A percentile compares a stretch with the other conserved stretches of the same genome.
Conservation (phyloP, 108 stramenopile genomes). For the Epithemia pelagica region DNA sequence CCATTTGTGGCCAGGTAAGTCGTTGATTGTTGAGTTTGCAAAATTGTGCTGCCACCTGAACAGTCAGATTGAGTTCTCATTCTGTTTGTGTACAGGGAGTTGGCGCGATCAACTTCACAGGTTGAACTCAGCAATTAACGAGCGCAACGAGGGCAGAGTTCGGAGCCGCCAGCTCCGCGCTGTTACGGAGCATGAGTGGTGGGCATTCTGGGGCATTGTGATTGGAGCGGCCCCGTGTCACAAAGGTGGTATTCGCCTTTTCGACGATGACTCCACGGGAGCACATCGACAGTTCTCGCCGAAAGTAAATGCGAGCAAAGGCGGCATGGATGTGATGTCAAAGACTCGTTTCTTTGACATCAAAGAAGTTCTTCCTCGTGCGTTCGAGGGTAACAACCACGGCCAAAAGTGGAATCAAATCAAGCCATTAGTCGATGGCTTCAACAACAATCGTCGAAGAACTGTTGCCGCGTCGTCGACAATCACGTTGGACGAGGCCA, state of each 20-base stretch:
- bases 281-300: not conserved
- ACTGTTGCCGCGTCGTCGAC: not conserved
- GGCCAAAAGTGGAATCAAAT: not conserved
- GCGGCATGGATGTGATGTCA: not conserved
- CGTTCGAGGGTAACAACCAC: not conserved
- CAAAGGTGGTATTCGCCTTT: not conserved
- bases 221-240: not conserved
- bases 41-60: too few species aligned
- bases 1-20: not conserved
- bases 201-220: not conserved
- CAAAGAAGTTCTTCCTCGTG: not conserved
- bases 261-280: not conserved
- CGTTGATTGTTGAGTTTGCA: not conserved
- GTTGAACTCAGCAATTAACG: not conserved
- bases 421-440: not conserved
- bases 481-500: not conserved
- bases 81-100: not conserved
- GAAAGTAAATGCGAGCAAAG: not conserved
- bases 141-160: not conserved
- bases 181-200: not conserved
- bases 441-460: not conserved
- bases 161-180: not conserved
- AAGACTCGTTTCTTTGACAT: not conserved
- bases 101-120: not conserved
- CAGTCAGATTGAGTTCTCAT: not conserved